These are phyloP conservation scores for Kodamaea anthophila DNA, from an alignment of 1,139 yeast genomes.

Conservation along the genomic window DNA sequence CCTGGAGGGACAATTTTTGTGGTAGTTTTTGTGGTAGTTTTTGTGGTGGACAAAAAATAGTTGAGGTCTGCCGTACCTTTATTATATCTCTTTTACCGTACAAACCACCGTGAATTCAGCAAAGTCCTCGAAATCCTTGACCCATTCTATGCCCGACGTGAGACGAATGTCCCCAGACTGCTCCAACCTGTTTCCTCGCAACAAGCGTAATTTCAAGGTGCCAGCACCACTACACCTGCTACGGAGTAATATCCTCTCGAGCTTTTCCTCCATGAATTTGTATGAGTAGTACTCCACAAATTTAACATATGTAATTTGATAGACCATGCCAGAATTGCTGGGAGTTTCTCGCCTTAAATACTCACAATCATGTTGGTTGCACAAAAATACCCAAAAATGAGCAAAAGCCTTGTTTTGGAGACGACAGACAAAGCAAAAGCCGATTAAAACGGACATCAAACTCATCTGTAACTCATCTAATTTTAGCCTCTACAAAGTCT, in stretches of 20 bases:
- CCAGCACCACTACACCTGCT: conserved; percentile 6
- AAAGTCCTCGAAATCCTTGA: conserved; percentile 8
- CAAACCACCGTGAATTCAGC: conserved; percentile 9
- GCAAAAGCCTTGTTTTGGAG: not conserved
- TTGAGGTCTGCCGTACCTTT: too few species aligned
- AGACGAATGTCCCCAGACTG: conserved; percentile 6
- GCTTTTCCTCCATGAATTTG: conserved; percentile 8
- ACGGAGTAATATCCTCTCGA: conserved; percentile 7
- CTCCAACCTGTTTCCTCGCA: conserved; percentile 6
- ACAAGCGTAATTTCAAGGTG: conserved; percentile 6
- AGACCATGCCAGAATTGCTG: conserved; percentile 5
- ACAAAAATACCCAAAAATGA: conserved; percentile 1
- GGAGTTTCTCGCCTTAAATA: conserved; percentile 2
- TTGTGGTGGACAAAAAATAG: too few species aligned
- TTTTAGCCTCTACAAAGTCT: too few species aligned
- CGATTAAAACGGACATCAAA: too few species aligned
- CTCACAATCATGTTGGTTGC: not conserved
- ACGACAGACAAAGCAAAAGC: too few species aligned
- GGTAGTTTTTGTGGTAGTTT: too few species aligned
- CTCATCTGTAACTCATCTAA: too few species aligned
- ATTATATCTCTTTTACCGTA: conserved; percentile 7
- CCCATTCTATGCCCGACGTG: conserved; percentile 6
- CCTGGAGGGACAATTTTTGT: too few species aligned
- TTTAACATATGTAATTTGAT: conserved; percentile 7
- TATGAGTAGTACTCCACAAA: conserved; percentile 9